Evolutionary conservation across 805 yeast genomes (phyloP).

Genomic region (Wickerhamiella kurtzmanii): DNA sequence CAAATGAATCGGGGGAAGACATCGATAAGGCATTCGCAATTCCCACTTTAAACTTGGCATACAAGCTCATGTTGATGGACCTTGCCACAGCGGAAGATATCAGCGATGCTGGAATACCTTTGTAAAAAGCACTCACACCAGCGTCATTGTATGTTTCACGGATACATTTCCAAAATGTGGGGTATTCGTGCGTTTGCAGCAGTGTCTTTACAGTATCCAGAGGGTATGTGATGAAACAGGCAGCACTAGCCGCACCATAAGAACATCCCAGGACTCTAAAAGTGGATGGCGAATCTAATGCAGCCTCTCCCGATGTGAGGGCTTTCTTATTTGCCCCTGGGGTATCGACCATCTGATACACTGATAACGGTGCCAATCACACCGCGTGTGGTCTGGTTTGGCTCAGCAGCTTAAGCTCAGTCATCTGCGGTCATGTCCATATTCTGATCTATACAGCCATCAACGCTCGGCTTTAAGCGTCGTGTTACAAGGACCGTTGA

Average conservation of each 20-base stretch:
- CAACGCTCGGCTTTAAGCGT: not conserved
- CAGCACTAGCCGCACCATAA: slow-evolving; percentile 18
- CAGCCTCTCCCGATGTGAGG: not conserved
- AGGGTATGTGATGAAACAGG: slow-evolving; percentile 55
- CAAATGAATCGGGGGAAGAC: slow-evolving; percentile 7
- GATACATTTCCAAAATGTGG: slow-evolving; percentile 44
- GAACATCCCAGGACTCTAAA: slow-evolving; percentile 13
- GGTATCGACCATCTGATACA: not conserved
- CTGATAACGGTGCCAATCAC: not conserved
- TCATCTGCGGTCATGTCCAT: too few relatives aligned
- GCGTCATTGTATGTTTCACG: slow-evolving; percentile 41
- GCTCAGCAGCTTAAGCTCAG: not conserved
- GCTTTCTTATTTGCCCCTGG: not conserved
- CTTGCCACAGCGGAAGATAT: slow-evolving; percentile 36
- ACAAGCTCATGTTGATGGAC: slow-evolving; percentile 19
- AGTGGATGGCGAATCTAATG: not conserved
- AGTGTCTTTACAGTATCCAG: slow-evolving; percentile 77
- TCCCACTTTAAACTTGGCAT: slow-evolving; percentile 14
- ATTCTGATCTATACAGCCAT: too few relatives aligned
- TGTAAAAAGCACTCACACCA: slow-evolving; percentile 56
- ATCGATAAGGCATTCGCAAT: slow-evolving; percentile 11
- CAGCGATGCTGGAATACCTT: slow-evolving; percentile 67
- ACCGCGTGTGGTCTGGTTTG: not conserved
- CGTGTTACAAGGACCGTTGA: not conserved
- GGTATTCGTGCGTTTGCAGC: slow-evolving; percentile 64